Conservation (phyloP, 345 rosid species). For the Gossypium raimondii region DNA sequence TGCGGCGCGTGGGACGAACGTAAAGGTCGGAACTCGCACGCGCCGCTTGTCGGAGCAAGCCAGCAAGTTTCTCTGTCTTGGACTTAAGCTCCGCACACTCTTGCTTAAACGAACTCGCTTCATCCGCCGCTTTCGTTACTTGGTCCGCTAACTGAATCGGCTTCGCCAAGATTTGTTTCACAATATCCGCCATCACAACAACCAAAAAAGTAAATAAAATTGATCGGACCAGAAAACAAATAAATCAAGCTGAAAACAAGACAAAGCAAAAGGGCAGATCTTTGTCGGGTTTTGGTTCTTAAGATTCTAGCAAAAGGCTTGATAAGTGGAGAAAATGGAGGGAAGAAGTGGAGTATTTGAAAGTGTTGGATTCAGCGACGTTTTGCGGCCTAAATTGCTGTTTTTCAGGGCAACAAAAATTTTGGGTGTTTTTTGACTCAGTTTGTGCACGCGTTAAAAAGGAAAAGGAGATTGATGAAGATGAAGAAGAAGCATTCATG, state of each 20-base stretch:
- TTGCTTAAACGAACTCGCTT: slow-evolving; percentile 72
- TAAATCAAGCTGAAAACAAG: not conserved
- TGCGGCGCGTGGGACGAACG: slow-evolving; percentile 93
- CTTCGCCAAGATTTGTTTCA: slow-evolving; percentile 70
- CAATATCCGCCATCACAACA: slow-evolving; percentile 66
- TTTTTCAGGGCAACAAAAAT: not conserved
- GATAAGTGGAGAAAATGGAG: slow-evolving; percentile 15
- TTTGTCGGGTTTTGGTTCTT: not conserved
- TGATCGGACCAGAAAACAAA: not conserved
- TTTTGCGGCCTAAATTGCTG: not conserved
- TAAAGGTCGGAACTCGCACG: slow-evolving; percentile 81
- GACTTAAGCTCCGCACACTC: slow-evolving; percentile 80
- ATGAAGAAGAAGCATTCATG: slow-evolving; percentile 6
- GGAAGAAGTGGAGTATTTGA: not conserved
- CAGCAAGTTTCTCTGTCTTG: slow-evolving; percentile 75
- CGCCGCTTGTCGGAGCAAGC: slow-evolving; percentile 87
- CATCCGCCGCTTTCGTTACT: slow-evolving; percentile 67
- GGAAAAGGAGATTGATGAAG: not conserved
- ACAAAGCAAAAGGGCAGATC: not conserved
- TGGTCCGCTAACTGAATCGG: slow-evolving; percentile 94
- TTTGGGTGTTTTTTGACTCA: not conserved
- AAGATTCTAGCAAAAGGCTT: not conserved
- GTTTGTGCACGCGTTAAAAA: not conserved
- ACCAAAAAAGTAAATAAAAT: not conserved
- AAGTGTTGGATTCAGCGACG: not conserved